phyloP scores from a whole-genome alignment of 352 stramenopile species.

The Thalassiosira exigua region DNA sequence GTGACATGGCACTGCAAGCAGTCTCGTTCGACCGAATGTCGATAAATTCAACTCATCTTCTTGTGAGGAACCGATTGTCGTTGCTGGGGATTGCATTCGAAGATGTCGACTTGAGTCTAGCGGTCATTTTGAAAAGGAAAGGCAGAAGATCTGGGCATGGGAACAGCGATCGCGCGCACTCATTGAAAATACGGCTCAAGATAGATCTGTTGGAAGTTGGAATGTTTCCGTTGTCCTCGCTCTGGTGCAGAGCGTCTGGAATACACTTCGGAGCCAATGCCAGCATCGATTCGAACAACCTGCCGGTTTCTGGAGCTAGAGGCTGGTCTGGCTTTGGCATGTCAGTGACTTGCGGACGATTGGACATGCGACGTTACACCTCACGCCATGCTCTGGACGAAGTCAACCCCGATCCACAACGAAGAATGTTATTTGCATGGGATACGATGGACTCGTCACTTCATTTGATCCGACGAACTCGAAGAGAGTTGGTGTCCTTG shows the following conservation, averaged over 20 bases:
- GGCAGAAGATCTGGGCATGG: not conserved
- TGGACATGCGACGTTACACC: constrained; percentile 29
- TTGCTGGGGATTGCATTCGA: constrained; percentile 44
- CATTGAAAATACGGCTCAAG: constrained; percentile 31
- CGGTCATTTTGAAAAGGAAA: constrained; percentile 44
- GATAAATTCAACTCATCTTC: constrained; percentile 39
- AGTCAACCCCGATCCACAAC: constrained; percentile 6
- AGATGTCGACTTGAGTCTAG: constrained; percentile 45
- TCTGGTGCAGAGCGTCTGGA: constrained; percentile 29
- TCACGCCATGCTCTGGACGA: not conserved
- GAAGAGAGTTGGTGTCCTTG: constrained; percentile 11
- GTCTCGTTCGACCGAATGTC: constrained; percentile 53
- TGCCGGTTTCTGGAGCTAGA: constrained; percentile 7
- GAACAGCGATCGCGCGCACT: not conserved
- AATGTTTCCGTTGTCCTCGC: constrained; percentile 27
- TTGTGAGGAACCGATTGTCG: constrained; percentile 21
- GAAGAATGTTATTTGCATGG: constrained; percentile 32
- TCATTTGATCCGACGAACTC: constrained; percentile 9
- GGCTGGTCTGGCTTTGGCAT: constrained; percentile 25
- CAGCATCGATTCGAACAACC: constrained; percentile 5
- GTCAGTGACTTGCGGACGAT: constrained; percentile 24
- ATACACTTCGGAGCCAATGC: constrained; percentile 36
- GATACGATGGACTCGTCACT: constrained; percentile 34
- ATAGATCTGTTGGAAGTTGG: constrained; percentile 37
- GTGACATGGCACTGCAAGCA: constrained; percentile 35